phyloP scores from a whole-genome alignment of 176 grass and related monocot genomes.

The Triticum urartu region DNA sequence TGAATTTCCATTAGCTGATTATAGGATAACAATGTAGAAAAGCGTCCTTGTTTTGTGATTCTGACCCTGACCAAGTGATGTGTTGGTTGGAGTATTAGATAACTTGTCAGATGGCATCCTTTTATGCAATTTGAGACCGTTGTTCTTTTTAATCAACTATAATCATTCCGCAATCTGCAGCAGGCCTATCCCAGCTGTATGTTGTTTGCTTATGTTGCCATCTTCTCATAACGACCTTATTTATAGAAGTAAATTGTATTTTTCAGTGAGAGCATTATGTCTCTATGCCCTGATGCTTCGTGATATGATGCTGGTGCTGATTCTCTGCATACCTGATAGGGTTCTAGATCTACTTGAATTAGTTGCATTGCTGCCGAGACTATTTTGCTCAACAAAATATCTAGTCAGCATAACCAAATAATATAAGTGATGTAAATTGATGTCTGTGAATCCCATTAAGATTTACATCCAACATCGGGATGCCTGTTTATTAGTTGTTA shows the following conservation, averaged over 20 bases:
- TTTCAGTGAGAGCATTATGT: not conserved
- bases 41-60: not conserved
- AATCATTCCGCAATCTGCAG: not conserved
- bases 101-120: not conserved
- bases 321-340: not conserved
- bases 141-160: not conserved
- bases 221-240: not conserved
- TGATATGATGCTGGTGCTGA: not conserved
- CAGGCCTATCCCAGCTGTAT: not conserved
- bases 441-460: not conserved
- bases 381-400: not conserved
- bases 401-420: not conserved
- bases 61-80: not conserved
- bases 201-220: not conserved
- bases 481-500: not conserved
- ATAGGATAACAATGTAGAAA: not conserved
- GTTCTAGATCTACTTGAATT: not conserved
- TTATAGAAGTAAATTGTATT: not conserved
- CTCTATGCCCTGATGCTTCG: not conserved
- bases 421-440: not conserved
- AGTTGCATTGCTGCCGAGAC: not conserved
- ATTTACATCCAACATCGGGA: not conserved
- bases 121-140: not conserved
- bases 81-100: not conserved
- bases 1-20: not conserved